Conservation (phyloP, 208 protist genomes). For the Acanthamoeba divionensis region DNA sequence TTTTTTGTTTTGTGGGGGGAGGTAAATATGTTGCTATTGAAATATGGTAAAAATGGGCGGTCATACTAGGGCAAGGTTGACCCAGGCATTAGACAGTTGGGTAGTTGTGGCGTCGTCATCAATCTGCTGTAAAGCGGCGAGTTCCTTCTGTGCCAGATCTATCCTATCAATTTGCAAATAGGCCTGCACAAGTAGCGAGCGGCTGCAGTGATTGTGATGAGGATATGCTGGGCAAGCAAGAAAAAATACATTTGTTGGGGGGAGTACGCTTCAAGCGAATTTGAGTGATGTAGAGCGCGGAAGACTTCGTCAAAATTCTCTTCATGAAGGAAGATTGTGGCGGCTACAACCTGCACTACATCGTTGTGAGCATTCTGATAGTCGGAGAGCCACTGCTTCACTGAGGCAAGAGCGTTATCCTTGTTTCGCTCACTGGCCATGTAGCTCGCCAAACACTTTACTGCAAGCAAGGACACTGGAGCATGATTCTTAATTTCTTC, state of each 20-base stretch:
- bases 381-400: slow-evolving; percentile 61
- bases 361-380: slow-evolving; percentile 37
- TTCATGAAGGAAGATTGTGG: slow-evolving; percentile 59
- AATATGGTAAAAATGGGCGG: not conserved
- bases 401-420: slow-evolving; percentile 62
- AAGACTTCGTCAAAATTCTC: slow-evolving; percentile 62
- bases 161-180: slow-evolving; percentile 58
- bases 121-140: slow-evolving; percentile 57
- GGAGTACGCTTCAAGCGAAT: slow-evolving; percentile 58
- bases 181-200: slow-evolving; percentile 47
- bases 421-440: slow-evolving; percentile 55
- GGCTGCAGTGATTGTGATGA: not conserved
- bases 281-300: slow-evolving; percentile 54
- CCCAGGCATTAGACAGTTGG: slow-evolving; percentile 61
- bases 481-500: slow-evolving; percentile 53
- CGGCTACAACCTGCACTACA: slow-evolving; percentile 57
- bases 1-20: not conserved
- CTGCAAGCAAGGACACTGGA: slow-evolving; percentile 54
- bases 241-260: not conserved
- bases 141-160: slow-evolving; percentile 64
- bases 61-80: slow-evolving; percentile 37
- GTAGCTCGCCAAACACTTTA: slow-evolving; percentile 62
- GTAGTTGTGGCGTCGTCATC: slow-evolving; percentile 70
- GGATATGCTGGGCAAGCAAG: not conserved
- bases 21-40: not conserved